Conservation (phyloP, 805 yeast genomes). For the Saturnispora quitensis region DNA sequence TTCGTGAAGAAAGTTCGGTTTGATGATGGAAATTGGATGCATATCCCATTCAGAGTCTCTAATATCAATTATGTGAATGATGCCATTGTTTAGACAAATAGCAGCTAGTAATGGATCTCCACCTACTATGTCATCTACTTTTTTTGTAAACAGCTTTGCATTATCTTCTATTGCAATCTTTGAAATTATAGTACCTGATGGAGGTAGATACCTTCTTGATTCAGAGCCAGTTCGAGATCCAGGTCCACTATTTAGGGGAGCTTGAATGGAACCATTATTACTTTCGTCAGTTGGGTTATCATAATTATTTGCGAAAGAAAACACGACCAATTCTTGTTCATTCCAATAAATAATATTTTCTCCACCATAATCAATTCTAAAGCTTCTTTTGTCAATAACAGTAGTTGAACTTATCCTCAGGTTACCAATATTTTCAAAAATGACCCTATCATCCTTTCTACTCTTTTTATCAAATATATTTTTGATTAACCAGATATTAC, state of each 20-base stretch:
- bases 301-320: slow-evolving; percentile 13
- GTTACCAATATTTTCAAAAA: slow-evolving; percentile 7
- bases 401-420: not conserved
- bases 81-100: slow-evolving; percentile 31
- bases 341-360: slow-evolving; percentile 18
- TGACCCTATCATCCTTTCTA: slow-evolving; percentile 8
- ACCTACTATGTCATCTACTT: slow-evolving; percentile 21
- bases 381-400: slow-evolving; percentile 6
- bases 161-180: slow-evolving; percentile 21
- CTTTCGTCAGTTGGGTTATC: not conserved
- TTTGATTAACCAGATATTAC: slow-evolving; percentile 19
- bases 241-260: slow-evolving; percentile 1
- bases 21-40: slow-evolving; percentile 15
- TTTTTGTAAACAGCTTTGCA: slow-evolving; percentile 8
- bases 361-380: slow-evolving; percentile 28
- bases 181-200: slow-evolving; percentile 12
- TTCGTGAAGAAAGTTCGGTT: slow-evolving; percentile 18
- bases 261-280: slow-evolving; percentile 4
- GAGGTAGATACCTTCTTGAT: slow-evolving; percentile 2
- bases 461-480: slow-evolving; percentile 13
- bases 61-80: slow-evolving; percentile 35
- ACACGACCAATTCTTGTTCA: slow-evolving; percentile 15
- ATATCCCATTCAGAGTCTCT: slow-evolving; percentile 23
- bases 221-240: slow-evolving; percentile 1
- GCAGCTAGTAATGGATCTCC: slow-evolving; percentile 24